A percentile compares a stretch with the other conserved stretches of the same genome.
Conservation (phyloP, 345 rosid species). For the Euphorbia tirucalli region DNA sequence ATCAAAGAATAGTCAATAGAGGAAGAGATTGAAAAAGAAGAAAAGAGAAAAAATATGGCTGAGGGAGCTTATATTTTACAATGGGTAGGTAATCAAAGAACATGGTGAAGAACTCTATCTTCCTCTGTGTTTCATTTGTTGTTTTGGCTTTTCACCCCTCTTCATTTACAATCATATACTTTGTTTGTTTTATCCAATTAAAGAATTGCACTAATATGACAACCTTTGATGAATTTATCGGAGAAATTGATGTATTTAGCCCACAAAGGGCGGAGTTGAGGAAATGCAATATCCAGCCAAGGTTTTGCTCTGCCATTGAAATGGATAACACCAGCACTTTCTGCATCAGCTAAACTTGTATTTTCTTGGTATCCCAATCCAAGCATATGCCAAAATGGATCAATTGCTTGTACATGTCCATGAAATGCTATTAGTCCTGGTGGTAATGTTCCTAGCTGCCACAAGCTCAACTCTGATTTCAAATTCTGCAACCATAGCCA, state of each 20-base stretch:
- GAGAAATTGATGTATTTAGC: conserved; percentile 73
- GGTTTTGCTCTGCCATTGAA: conserved; percentile 98
- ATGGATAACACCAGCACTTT: conserved; percentile 85
- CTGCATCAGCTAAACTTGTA: conserved; percentile 56
- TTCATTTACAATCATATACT: conserved; percentile 26
- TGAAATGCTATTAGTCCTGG: conserved; percentile 92
- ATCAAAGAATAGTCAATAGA: background rate
- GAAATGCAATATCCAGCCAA: conserved; percentile 94
- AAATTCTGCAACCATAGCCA: conserved; percentile 59
- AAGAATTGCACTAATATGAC: conserved; percentile 77
- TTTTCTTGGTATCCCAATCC: conserved; percentile 96
- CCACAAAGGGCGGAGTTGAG: conserved; percentile 83
- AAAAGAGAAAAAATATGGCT: conserved; percentile 1
- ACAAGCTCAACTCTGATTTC: conserved; percentile 89
- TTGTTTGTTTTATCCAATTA: no score
- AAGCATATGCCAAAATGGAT: conserved; percentile 98
- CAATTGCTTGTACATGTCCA: conserved; percentile 77
- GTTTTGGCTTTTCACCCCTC: background rate
- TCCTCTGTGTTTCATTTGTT: conserved; percentile 23
- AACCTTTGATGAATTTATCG: conserved; percentile 82
- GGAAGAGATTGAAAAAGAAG: conserved; percentile 10
- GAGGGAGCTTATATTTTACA: conserved; percentile 18
- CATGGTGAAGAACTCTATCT: conserved; percentile 36
- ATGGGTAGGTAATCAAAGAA: conserved; percentile 13
- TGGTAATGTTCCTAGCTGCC: conserved; percentile 95